Evolutionary conservation across 2,329 filamentous ascomycete genomes (phyloP).

Genomic region (Elsinoe fawcettii): DNA sequence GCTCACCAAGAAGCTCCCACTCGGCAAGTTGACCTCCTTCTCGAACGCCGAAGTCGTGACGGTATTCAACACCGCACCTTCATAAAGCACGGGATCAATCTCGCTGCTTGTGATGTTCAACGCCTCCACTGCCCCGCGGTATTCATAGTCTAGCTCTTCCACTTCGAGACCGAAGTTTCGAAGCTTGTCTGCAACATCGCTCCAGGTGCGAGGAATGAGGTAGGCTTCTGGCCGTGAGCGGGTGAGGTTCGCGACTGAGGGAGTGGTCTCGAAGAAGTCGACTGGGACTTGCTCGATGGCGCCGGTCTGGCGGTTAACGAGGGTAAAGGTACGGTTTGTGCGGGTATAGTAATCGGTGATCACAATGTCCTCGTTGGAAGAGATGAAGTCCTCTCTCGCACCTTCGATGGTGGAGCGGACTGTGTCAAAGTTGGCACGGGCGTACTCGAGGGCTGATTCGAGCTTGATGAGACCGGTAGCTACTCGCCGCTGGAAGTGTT

Average conservation of each 20-base stretch:
- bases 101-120: constrained; percentile 20
- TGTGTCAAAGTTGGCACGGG: constrained; percentile 16
- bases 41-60: constrained; percentile 19
- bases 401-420: constrained; percentile 16
- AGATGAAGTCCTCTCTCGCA: constrained; percentile 21
- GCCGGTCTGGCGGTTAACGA: constrained; percentile 21
- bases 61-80: constrained; percentile 23
- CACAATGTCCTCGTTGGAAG: constrained; percentile 21
- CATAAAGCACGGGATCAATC: constrained; percentile 20
- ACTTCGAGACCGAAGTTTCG: constrained; percentile 23
- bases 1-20: constrained; percentile 22
- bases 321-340: constrained; percentile 20
- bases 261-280: constrained; percentile 20
- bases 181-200: constrained; percentile 21
- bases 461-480: constrained; percentile 19
- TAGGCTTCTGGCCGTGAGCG: constrained; percentile 23
- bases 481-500: constrained; percentile 21
- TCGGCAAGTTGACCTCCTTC: constrained; percentile 20
- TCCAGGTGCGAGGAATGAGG: constrained; percentile 24
- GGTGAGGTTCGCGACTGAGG: constrained; percentile 20
- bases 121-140: constrained; percentile 21
- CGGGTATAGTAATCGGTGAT: constrained; percentile 20
- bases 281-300: constrained; percentile 19
- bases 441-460: constrained; percentile 18
- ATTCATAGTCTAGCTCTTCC: constrained; percentile 21